A percentile compares a stretch with the other conserved stretches of the same genome.
phyloP scores from a whole-genome alignment of 768 basidiomycete genomes.

The Phylloporus arenicola region DNA sequence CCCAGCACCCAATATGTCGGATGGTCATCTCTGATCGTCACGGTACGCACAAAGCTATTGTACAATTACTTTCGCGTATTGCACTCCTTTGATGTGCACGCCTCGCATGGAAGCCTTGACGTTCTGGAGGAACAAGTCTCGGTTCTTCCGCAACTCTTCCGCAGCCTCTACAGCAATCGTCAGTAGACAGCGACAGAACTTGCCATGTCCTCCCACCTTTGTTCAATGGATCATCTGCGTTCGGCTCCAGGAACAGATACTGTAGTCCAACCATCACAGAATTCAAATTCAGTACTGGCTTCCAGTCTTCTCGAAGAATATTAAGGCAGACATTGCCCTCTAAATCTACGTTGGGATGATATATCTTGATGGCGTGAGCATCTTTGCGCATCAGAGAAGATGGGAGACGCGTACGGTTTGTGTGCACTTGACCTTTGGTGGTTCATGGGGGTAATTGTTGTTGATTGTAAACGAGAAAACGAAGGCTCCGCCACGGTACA shows the following conservation, averaged over 20 bases:
- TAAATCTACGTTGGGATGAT: conserved; percentile 97
- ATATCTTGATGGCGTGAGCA: conserved; percentile 58
- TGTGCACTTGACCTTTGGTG: conserved; percentile 97
- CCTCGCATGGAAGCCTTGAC: conserved; percentile 89
- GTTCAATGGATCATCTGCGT: conserved; percentile 97
- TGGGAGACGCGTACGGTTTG: conserved; percentile 61
- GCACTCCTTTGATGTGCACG: conserved; percentile 65
- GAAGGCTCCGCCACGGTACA: conserved; percentile 97
- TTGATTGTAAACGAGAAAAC: conserved; percentile 94
- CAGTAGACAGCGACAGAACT: conserved; percentile 3
- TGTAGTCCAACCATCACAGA: conserved; percentile 98
- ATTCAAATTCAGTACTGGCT: conserved; percentile 95
- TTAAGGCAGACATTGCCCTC: conserved; percentile 99
- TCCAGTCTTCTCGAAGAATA: conserved; percentile 99
- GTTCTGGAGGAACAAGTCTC: conserved; percentile 77
- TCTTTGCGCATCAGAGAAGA: not conserved
- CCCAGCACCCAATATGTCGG: conserved; percentile 2
- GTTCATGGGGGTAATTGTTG: conserved; percentile 97
- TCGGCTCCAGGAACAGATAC: conserved; percentile 97
- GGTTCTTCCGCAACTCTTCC: conserved; percentile 84
- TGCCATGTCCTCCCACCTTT: conserved; percentile 63
- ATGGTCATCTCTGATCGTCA: conserved; percentile 1
- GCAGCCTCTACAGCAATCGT: conserved; percentile 74
- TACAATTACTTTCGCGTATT: conserved; percentile 70
- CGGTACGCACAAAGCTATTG: conserved; percentile 29